These are phyloP conservation scores for Eucalyptus albens DNA, from an alignment of 345 rosid genomes.

Conservation along the genomic window DNA sequence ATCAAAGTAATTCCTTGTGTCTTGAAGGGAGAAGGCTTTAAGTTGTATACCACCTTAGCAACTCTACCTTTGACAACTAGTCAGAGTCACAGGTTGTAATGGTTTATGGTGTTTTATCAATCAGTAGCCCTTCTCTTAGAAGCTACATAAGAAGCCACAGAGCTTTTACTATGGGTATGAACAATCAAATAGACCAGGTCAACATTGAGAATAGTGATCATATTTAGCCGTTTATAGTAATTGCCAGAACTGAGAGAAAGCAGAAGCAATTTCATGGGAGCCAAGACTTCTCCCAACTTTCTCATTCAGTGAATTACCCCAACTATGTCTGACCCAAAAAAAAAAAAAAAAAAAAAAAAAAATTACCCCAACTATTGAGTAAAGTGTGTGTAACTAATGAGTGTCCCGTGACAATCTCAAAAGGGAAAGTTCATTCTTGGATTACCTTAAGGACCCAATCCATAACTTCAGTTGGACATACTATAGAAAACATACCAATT, in stretches of 20 bases:
- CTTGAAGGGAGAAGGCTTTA: background rate
- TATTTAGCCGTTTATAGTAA: background rate
- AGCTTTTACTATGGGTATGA: background rate
- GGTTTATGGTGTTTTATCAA: background rate
- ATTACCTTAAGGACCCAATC: background rate
- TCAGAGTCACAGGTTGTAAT: background rate
- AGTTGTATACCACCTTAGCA: background rate
- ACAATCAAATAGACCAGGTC: background rate
- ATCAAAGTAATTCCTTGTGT: background rate
- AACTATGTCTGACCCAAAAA: background rate
- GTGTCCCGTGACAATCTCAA: background rate
- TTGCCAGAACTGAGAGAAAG: background rate
- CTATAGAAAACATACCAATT: background rate
- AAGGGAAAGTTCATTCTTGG: background rate
- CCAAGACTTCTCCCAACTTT: background rate
- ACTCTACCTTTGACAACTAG: background rate
- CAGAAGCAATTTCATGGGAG: background rate
- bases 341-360: no score
- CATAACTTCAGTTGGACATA: background rate
- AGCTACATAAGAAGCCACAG: background rate
- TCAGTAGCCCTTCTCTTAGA: background rate
- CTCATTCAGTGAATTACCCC: background rate
- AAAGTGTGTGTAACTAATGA: background rate
- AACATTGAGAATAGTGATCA: background rate
- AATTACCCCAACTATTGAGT: background rate